These are phyloP conservation scores for Pyronema omphalodes DNA, from an alignment of 495 filamentous ascomycete genomes.

Conservation along the genomic window DNA sequence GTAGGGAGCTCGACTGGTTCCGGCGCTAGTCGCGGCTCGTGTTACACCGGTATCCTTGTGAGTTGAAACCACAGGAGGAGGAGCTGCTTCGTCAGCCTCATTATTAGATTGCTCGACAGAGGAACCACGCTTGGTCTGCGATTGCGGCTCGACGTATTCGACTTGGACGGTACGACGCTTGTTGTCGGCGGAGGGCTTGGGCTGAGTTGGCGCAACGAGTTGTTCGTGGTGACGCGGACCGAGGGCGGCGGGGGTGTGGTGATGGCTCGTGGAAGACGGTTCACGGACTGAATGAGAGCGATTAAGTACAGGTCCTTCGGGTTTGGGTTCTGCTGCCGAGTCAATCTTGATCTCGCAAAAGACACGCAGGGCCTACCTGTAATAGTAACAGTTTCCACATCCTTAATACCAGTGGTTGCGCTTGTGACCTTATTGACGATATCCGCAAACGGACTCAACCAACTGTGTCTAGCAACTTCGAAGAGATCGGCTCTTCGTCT, in stretches of 20 bases:
- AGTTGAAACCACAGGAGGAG: conserved; percentile 18
- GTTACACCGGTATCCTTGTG: conserved; percentile 9
- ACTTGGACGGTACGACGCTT: conserved; percentile 93
- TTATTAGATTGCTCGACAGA: conserved; percentile 1
- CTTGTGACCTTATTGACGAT: conserved; percentile 93
- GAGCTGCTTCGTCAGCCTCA: conserved; percentile 14
- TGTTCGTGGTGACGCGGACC: conserved; percentile 58
- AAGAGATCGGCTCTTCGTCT: conserved; percentile 90
- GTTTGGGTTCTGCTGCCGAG: conserved; percentile 27
- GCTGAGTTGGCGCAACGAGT: conserved; percentile 41
- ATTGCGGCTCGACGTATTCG: conserved; percentile 87
- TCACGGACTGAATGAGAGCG: conserved; percentile 88
- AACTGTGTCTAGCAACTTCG: conserved; percentile 94
- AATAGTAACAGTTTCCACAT: conserved; percentile 69
- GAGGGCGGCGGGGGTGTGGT: conserved; percentile 45
- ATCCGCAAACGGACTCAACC: conserved; percentile 89
- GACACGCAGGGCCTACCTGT: conserved; percentile 10
- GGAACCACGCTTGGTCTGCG: conserved; percentile 49
- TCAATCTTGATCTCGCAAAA: neutral
- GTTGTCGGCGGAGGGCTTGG: conserved; percentile 52
- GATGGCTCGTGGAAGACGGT: conserved; percentile 41
- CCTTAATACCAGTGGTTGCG: conserved; percentile 67
- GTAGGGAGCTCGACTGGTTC: conserved; percentile 5
- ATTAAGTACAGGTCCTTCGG: conserved; percentile 46
- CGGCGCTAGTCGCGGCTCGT: conserved; percentile 24